Evolutionary conservation across 2,329 filamentous ascomycete species (phyloP), one percentile per base, ranked within the genome.

Genomic region (Emericellopsis cladophorae): DNA sequence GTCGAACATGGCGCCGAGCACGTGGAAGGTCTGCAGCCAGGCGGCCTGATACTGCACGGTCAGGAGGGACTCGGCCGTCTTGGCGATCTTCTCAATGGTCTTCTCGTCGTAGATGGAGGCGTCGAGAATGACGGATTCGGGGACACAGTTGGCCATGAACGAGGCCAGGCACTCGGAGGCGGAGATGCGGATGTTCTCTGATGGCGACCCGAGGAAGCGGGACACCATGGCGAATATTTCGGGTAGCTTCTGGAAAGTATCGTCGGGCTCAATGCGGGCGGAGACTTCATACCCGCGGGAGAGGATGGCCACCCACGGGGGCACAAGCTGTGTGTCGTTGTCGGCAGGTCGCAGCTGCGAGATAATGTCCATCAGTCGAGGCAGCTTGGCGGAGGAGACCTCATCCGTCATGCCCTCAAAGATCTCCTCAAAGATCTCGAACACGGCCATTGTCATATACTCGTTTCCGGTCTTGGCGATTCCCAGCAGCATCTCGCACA

Each of bases 371-470:
- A 96, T 74, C 11, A 98, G 72, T 42, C 85, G 77, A 3, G 89
- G 88, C 11, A 98, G 72, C 63, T 96, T 98, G 1, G 86, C 76
- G 3, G 88, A 93, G 0, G 89, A 85, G 38, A 89, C 73, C 49
- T 94, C 87, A 49, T 89, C 83, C 14, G 80, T 76, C 82, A 98
- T 89, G 7, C 88, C 84, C 51, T 84, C 82, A 49, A 98, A 96
- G 36, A 96, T 94, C 58, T 94, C 83, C 59, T 98, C 92, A 53
- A 98, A 98, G 4, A 96, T 90, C 49, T 95, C 90, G 52, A 98
- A 95, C 0, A 89, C 84, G 10, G 86, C 83, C 81, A 96, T 93
- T 26, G 89, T 94, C 68, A 98, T 81, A 59, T 90, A 94, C 57
- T 96, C 89, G 58, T 93, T 95, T 59, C 79, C 92, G 8, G 84